A percentile compares a stretch with the other conserved stretches of the same genome.
These are phyloP conservation scores for Diaporthe aspalathi DNA, from an alignment of 2,329 filamentous ascomycete genomes.

Conservation along the genomic window DNA sequence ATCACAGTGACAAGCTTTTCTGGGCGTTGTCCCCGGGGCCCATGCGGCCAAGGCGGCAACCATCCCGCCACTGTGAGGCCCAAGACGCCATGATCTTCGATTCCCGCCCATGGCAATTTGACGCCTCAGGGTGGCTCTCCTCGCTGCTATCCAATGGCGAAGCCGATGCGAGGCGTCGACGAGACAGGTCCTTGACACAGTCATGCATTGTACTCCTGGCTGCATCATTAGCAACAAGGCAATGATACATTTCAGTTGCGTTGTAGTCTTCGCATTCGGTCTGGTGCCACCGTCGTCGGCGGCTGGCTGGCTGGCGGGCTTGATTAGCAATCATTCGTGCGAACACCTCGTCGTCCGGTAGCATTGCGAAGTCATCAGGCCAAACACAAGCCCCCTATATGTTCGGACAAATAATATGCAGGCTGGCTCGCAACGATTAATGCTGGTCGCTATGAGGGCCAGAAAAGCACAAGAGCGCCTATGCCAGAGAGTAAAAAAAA, in stretches of 20 bases:
- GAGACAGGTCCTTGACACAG: conserved; percentile 1
- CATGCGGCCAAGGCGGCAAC: conserved; percentile 23
- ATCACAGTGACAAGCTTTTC: conserved; percentile 14
- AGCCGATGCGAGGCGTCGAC: neutral
- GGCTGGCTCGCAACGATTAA: neutral
- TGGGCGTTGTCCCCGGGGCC: conserved; percentile 8
- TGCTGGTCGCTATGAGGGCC: neutral
- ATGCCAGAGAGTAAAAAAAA: no score
- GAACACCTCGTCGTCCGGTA: neutral
- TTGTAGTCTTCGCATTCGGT: neutral
- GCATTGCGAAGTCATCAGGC: conserved; percentile 5
- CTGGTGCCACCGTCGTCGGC: neutral
- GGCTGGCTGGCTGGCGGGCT: neutral
- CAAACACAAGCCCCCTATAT: conserved; percentile 7
- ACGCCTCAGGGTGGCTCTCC: neutral
- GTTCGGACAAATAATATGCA: conserved; percentile 12
- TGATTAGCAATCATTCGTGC: neutral
- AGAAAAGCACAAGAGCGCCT: neutral
- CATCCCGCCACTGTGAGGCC: no score
- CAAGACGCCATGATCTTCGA: neutral
- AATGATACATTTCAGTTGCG: neutral
- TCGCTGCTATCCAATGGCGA: neutral
- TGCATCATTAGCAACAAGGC: neutral
- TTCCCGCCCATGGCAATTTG: neutral
- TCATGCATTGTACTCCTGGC: neutral